Percentiles rank a stretch among this genome's conserved stretches.
These are phyloP conservation scores for Ophiognomonia clavigignenti-juglandacearum DNA, from an alignment of 2,329 filamentous ascomycete genomes.

Conservation along the genomic window DNA sequence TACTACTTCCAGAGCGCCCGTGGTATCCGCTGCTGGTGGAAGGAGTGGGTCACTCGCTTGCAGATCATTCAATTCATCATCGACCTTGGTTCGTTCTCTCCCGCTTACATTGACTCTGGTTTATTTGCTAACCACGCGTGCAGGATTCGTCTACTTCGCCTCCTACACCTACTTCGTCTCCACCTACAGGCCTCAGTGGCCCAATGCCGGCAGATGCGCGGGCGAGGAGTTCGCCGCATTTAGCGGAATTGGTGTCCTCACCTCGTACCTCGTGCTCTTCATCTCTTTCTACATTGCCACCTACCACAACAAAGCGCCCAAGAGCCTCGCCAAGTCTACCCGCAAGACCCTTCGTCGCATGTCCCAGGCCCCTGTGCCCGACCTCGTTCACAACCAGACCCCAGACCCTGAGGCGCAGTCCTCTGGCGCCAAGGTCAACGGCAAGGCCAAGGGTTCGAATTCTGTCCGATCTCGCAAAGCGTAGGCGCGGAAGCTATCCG, in stretches of 20 bases:
- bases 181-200: constrained; percentile 81
- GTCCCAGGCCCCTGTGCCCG: constrained; percentile 66
- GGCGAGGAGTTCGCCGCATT: constrained; percentile 97
- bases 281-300: constrained; percentile 98
- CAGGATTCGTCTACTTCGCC: constrained; percentile 98
- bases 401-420: constrained; percentile 45
- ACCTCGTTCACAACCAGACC: constrained; percentile 74
- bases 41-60: constrained; percentile 97
- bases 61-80: constrained; percentile 98
- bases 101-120: not conserved
- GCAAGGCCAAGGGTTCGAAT: constrained; percentile 27
- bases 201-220: constrained; percentile 80
- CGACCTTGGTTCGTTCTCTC: constrained; percentile 69
- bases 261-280: constrained; percentile 95
- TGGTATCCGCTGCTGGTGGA: constrained; percentile 97
- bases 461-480: constrained; percentile 68
- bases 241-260: constrained; percentile 84
- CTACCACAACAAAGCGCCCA: constrained; percentile 76
- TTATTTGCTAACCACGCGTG: constrained; percentile 11
- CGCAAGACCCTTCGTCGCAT: constrained; percentile 70
- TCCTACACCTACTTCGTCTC: constrained; percentile 98
- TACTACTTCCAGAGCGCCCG: constrained; percentile 99
- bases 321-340: constrained; percentile 47
- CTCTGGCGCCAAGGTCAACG: constrained; percentile 53
- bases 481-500: constrained; percentile 31